Percentiles rank a stretch among this genome's conserved stretches.
phyloP scores from a whole-genome alignment of 2,329 filamentous ascomycete species.

The Claviceps fusiformis region DNA sequence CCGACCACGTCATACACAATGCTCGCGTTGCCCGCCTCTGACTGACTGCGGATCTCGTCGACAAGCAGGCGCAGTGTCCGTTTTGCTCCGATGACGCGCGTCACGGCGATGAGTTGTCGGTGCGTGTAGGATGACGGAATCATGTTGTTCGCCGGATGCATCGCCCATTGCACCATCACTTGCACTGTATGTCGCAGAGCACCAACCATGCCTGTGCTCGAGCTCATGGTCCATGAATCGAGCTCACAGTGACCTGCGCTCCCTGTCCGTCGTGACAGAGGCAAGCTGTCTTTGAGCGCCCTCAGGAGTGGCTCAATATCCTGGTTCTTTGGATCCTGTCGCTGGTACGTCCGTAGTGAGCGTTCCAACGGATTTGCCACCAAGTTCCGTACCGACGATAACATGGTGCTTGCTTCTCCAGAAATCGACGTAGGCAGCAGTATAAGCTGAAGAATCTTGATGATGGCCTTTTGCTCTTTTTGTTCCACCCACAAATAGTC shows the following conservation, averaged over 20 bases:
- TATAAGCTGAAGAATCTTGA: constrained; percentile 60
- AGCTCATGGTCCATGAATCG: constrained; percentile 49
- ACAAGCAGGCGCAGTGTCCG: constrained; percentile 48
- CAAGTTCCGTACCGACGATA: constrained; percentile 57
- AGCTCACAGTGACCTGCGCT: constrained; percentile 53
- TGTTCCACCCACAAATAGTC: constrained; percentile 56
- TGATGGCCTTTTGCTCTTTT: constrained; percentile 51
- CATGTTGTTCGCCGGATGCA: constrained; percentile 38
- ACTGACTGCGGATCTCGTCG: constrained; percentile 53
- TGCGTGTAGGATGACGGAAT: constrained; percentile 59
- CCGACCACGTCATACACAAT: constrained; percentile 56
- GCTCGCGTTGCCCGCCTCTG: constrained; percentile 42
- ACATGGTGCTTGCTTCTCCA: constrained; percentile 56
- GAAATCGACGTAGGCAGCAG: constrained; percentile 58
- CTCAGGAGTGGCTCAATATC: constrained; percentile 57
- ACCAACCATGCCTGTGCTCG: constrained; percentile 40
- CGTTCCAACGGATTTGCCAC: constrained; percentile 56
- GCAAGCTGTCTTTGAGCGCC: constrained; percentile 48
- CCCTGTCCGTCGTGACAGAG: constrained; percentile 45
- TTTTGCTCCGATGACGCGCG: constrained; percentile 48
- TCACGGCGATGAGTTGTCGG: constrained; percentile 49
- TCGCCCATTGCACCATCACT: constrained; percentile 52
- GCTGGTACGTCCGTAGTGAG: constrained; percentile 52
- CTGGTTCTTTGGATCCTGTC: constrained; percentile 51
- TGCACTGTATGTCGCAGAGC: constrained; percentile 49